These are phyloP conservation scores for Nyssa sinensis DNA, from an alignment of 148 eudicot genomes.

Conservation along the genomic window DNA sequence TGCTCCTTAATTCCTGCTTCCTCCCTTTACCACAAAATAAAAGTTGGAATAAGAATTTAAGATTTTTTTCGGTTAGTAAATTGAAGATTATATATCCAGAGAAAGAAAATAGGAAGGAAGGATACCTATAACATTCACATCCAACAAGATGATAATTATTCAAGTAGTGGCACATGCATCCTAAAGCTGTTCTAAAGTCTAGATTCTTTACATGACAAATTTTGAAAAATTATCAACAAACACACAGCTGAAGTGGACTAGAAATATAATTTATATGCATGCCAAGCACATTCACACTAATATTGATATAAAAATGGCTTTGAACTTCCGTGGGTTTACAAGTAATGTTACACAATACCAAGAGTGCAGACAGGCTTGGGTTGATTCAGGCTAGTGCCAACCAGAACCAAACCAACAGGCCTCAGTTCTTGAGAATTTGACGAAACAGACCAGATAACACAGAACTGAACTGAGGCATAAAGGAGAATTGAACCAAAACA, in stretches of 20 bases:
- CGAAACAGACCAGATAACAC: background rate
- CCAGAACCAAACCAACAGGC: background rate
- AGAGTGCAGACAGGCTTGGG: background rate
- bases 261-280: too few species aligned
- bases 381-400: background rate
- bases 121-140: background rate
- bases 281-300: too few species aligned
- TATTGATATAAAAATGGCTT: too few species aligned
- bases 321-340: too few species aligned
- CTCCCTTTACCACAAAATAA: slow-evolving; percentile 35
- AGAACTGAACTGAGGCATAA: background rate
- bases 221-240: too few species aligned
- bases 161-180: too few species aligned
- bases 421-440: background rate
- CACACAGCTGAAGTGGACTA: too few species aligned
- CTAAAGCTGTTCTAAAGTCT: too few species aligned
- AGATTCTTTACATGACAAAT: too few species aligned
- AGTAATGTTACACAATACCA: too few species aligned
- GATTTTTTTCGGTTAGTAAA: too few species aligned
- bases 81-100: background rate
- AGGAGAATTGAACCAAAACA: background rate
- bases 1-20: slow-evolving; percentile 50
- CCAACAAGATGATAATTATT: background rate
- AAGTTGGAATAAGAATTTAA: background rate
- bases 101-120: background rate